phyloP scores from a whole-genome alignment of 495 filamentous ascomycete genomes.

The Trichoderma parareesei region DNA sequence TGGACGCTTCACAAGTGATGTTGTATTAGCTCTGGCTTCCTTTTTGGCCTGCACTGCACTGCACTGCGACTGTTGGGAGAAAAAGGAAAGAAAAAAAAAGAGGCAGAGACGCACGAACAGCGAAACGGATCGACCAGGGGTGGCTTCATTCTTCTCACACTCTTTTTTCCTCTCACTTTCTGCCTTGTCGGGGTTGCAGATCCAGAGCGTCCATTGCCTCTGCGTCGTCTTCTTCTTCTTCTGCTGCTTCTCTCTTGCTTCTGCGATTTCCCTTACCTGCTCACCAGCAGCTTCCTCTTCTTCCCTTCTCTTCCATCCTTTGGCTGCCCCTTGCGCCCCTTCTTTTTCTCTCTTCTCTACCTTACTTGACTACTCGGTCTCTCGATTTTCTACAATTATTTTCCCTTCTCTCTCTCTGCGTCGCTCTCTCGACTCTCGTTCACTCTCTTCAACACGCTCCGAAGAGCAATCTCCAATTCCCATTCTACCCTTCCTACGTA shows the following conservation, averaged over 20 bases:
- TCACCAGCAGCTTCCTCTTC: constrained; percentile 14
- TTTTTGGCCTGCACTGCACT: neutral
- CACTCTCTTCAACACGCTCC: neutral
- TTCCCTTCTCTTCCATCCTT: constrained; percentile 10
- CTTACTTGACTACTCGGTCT: neutral
- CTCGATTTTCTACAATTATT: no score
- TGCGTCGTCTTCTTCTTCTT: neutral
- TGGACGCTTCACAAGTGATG: no score
- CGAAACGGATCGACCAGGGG: neutral
- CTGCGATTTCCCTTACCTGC: constrained; percentile 13
- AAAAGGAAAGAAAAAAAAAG: neutral
- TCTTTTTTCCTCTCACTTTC: neutral
- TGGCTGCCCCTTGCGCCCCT: constrained; percentile 17
- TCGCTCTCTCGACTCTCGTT: neutral
- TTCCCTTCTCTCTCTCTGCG: neutral
- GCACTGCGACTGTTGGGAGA: constrained; percentile 14
- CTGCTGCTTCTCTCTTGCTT: neutral
- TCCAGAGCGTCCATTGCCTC: neutral
- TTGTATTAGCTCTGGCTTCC: no score
- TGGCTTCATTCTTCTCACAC: neutral
- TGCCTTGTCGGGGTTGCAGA: neutral
- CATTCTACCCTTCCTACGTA: neutral
- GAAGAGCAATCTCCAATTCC: neutral
- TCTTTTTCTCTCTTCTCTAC: neutral
- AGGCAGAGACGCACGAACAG: neutral